phyloP scores from a whole-genome alignment of 495 filamentous ascomycete genomes.

The Penicillium subrubescens region DNA sequence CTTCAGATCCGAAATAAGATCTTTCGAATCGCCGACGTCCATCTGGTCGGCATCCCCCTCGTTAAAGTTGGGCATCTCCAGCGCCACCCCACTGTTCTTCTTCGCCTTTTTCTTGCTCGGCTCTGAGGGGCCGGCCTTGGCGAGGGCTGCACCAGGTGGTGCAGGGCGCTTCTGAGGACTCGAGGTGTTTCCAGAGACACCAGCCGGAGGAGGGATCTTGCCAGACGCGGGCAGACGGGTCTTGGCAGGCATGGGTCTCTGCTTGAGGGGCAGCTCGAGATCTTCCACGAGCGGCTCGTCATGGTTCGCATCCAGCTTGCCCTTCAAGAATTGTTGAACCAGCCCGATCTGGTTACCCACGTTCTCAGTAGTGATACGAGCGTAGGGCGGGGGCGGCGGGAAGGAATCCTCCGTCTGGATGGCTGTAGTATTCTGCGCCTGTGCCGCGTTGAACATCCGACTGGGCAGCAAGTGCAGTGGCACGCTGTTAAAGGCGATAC shows the following conservation, averaged over 20 bases:
- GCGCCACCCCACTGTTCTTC: conserved; percentile 44
- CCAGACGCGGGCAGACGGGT: conserved; percentile 92
- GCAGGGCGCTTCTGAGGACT: conserved; percentile 84
- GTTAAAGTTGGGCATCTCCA: conserved; percentile 35
- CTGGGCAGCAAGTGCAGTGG: conserved; percentile 93
- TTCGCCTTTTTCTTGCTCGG: conserved; percentile 53
- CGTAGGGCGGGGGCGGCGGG: conserved; percentile 66
- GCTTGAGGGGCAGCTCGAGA: conserved; percentile 90
- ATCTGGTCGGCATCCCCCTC: conserved; percentile 37
- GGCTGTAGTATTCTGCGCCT: conserved; percentile 64
- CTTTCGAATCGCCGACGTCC: conserved; percentile 26
- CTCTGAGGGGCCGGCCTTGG: conserved; percentile 33
- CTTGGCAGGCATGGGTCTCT: conserved; percentile 69
- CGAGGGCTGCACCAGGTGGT: conserved; percentile 27
- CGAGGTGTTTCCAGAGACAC: conserved; percentile 41
- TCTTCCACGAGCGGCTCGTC: conserved; percentile 89
- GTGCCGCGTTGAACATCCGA: conserved; percentile 78
- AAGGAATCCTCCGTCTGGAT: conserved; percentile 51
- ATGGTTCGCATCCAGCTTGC: conserved; percentile 78
- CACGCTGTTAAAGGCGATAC: conserved; percentile 80
- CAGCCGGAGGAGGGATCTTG: conserved; percentile 65
- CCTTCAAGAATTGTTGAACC: conserved; percentile 84
- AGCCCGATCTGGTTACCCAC: conserved; percentile 79
- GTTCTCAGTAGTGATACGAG: conserved; percentile 79
- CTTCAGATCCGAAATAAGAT: conserved; percentile 23